Base-by-base conservation (phyloP, 148 eudicot genomes). In the Limonium bicolor region DNA sequence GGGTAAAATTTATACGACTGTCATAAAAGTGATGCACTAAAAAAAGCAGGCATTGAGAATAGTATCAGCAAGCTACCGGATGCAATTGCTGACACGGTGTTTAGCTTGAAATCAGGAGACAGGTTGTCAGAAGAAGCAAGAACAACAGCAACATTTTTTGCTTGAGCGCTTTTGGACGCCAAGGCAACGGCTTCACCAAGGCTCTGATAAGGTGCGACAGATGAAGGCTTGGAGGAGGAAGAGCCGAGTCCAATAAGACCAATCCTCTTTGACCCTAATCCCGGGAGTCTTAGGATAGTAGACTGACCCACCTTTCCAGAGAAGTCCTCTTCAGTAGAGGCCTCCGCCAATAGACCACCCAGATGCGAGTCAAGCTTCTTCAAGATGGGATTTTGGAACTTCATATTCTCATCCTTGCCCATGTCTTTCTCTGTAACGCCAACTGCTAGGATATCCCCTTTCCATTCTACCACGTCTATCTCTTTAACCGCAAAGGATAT, bases 371-470 rank as follows among this genome's bases (percentile, higher is more conserved):
- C 97, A 5, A 90, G 62, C 46, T 51, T 70, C 28, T 76, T 75
- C 48, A 90, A 51, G 16, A 77, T 46, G 2, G 74, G 20, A 62
- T 90, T 90, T 36, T 68, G 57, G 50, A 84, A 84, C 41, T 77
- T 80, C 42, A 61, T 61, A 51, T 74, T 63, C 2, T 52, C 75
- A 35, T 84, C 97, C 58, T 65, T 80, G 10, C 41, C 61, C 93
- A 80, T 58, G 63, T 90, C 97, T 62, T 84, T 88, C 62, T 90
- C 95, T 14, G 84, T 61, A 11, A 84, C 95, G 21, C 93, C 97
- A 20, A 90, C 82, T 0, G 95, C 97, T 8, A 90, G 74, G 40
- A 90, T 61, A 52, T 84, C 95, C 50, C 95, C 97, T 63, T 75
- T 90, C 97, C 97, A 90, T 73, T 84, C 77, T 33, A 65, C 65